Conservation (phyloP, 2,329 filamentous ascomycete genomes). For the Botrytis paeoniae region DNA sequence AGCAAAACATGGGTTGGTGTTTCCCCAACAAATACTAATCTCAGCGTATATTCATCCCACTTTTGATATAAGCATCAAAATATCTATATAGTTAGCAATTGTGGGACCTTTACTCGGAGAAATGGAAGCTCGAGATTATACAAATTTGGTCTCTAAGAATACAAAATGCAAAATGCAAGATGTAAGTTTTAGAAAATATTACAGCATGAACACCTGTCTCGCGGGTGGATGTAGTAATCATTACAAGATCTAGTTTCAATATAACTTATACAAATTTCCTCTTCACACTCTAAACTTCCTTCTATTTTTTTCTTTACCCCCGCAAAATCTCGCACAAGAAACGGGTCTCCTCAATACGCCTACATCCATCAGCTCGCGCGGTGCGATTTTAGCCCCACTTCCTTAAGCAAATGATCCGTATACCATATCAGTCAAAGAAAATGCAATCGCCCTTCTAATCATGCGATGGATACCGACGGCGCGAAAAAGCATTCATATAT, state of each 20-base stretch:
- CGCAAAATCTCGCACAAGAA: background rate
- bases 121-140: background rate
- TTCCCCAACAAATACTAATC: background rate
- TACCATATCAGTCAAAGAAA: no score
- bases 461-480: no score
- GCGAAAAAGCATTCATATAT: background rate
- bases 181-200: background rate
- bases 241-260: background rate
- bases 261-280: no score
- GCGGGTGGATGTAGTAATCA: background rate
- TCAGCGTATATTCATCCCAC: background rate
- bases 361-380: no score
- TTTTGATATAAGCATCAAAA: background rate
- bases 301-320: background rate
- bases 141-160: background rate
- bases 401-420: no score
- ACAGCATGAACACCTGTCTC: background rate
- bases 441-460: no score
- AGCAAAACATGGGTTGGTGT: background rate
- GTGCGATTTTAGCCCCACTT: no score
- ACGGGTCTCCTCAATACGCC: no score
- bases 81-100: background rate
- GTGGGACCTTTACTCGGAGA: background rate
- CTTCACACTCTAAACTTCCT: no score
- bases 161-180: background rate